phyloP scores from a whole-genome alignment of 2,329 filamentous ascomycete species.

The Purpureocillium lavendulum region DNA sequence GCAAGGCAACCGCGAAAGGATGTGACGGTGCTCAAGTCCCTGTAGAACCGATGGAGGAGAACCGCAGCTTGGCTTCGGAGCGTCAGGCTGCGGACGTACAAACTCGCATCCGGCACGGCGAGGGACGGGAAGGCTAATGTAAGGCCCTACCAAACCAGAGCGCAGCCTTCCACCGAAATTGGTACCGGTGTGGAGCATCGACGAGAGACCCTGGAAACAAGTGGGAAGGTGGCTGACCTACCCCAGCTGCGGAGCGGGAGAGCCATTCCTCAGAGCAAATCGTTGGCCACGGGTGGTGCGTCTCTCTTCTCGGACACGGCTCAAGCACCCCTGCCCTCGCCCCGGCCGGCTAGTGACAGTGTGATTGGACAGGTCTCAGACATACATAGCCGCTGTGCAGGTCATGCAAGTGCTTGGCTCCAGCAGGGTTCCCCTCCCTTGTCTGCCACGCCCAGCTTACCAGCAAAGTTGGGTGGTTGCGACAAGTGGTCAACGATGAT shows the following conservation, averaged over 20 bases:
- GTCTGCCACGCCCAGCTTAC: too few species aligned
- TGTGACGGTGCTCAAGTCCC: too few species aligned
- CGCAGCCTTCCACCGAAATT: conserved; percentile 14
- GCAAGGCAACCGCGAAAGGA: too few species aligned
- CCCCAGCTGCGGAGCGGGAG: conserved; percentile 2
- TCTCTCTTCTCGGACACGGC: too few species aligned
- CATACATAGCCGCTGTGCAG: conserved; percentile 33
- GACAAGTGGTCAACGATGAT: too few species aligned
- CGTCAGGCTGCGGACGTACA: conserved; percentile 9
- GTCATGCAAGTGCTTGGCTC: conserved; percentile 29
- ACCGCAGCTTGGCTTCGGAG: neutral
- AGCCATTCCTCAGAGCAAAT: neutral
- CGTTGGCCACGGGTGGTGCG: neutral
- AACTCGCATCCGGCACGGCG: conserved; percentile 13
- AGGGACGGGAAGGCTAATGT: conserved; percentile 25
- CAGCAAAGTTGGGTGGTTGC: too few species aligned
- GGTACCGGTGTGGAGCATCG: conserved; percentile 14
- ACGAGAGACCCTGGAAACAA: neutral
- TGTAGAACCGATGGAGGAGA: too few species aligned
- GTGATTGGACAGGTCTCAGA: conserved; percentile 25
- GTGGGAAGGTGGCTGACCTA: neutral
- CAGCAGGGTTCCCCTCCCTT: conserved; percentile 8
- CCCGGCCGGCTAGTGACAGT: too few species aligned
- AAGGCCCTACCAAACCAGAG: conserved; percentile 16
- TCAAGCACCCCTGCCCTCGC: too few species aligned